Evolutionary conservation across 106 monocot species (phyloP).

Genomic region (Platanthera guangdongensis): DNA sequence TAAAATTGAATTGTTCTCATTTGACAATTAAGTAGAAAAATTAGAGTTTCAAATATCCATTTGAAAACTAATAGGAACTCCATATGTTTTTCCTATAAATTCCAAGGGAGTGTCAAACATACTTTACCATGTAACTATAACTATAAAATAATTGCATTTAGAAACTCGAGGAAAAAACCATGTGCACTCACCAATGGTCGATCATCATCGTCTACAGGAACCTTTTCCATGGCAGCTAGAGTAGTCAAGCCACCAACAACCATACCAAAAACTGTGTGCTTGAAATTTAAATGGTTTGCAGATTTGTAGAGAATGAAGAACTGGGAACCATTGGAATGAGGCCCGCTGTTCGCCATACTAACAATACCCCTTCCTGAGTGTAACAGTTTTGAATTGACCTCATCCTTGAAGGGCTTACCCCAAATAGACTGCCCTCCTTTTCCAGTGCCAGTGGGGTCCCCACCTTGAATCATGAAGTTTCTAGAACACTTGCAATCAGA

Average conservation of each 20-base stretch:
- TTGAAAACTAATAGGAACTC: too few relatives aligned
- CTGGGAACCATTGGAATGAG: conserved; percentile 95
- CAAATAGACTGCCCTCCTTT: conserved; percentile 92
- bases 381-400: conserved; percentile 82
- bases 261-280: conserved; percentile 90
- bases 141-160: neutral
- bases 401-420: conserved; percentile 98
- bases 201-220: conserved; percentile 90
- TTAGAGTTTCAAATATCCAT: too few relatives aligned
- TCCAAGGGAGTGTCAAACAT: too few relatives aligned
- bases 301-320: conserved; percentile 97
- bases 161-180: neutral
- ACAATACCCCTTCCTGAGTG: conserved; percentile 90
- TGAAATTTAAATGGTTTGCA: conserved; percentile 82
- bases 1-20: too few relatives aligned
- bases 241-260: conserved; percentile 93
- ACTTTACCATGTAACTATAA: neutral
- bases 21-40: too few relatives aligned
- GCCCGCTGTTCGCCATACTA: conserved; percentile 99
- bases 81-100: too few relatives aligned
- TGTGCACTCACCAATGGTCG: conserved; percentile 71
- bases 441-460: conserved; percentile 91
- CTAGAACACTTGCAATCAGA: conserved; percentile 20
- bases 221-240: conserved; percentile 96
- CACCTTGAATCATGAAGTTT: conserved; percentile 99